Evolutionary conservation across 805 yeast species (phyloP), one percentile per base, ranked within the genome.

Genomic region (Jamesozyma piceae): DNA sequence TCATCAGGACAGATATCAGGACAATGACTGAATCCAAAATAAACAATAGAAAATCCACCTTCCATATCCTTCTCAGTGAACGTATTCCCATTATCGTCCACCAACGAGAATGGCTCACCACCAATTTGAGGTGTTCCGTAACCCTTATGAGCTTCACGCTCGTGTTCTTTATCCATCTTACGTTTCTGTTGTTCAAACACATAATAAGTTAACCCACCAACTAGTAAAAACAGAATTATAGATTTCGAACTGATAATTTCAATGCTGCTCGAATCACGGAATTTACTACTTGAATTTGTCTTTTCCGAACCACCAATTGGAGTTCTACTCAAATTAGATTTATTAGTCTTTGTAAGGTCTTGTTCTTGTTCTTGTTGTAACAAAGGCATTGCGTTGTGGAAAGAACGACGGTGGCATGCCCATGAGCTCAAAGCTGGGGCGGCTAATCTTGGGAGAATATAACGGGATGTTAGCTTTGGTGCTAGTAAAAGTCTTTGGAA

Each of bases 1-100:
- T 92, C 98, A 63, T 92, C 98, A 10, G 98, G 98, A 64, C 98
- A 92, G 42, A 92, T 89, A 65, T 92, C 98, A 5, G 98, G 98
- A 66, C 98, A 92, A 65, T 89, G 89, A 3, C 96, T 84, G 68
- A 92, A 92, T 0, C 98, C 98, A 65, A 92, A 92, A 62, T 92
- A 92, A n/a, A 90, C 63, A 37, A 92, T 68, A 10, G 90, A 77
- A 64, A 88, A 92, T 60, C 77, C 81, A 28, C 89, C 92, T 48
- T 74, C 64, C 56, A 92, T 67, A 52, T 90, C 73, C 48, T 85
- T 70, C 22, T 87, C 78, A 1, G 96, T 87, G 63, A 92, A 92
- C 17, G 60, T 63, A 22, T 81, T 64, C 31, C 89, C 88, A 41
- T 87, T 65, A 28, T 74, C 71, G 59, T 90, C 95, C 8, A 74